A percentile compares a stretch with the other conserved stretches of the same genome.
Evolutionary conservation across 2,329 filamentous ascomycete species (phyloP).

Genomic region (Fusarium ambrosium): DNA sequence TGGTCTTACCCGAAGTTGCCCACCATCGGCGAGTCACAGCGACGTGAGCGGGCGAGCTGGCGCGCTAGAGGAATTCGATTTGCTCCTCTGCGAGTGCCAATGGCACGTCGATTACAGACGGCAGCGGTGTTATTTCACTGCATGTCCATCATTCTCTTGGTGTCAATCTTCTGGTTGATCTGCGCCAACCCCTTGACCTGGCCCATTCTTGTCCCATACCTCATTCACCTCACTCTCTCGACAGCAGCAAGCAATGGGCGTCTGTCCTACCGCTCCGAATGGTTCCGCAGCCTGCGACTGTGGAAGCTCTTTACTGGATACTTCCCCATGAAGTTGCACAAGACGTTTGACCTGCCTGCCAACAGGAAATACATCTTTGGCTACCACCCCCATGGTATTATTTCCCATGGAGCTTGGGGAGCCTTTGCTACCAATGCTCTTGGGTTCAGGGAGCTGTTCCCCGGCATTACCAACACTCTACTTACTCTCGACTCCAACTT

Average conservation of each 20-base stretch:
- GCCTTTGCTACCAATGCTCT: conserved; percentile 92
- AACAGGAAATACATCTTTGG: conserved; percentile 96
- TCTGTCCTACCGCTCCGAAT: conserved; percentile 79
- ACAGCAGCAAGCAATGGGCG: conserved; percentile 81
- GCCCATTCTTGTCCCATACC: conserved; percentile 82
- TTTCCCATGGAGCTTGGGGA: conserved; percentile 94
- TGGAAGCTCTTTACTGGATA: conserved; percentile 95
- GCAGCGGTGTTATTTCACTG: conserved; percentile 82
- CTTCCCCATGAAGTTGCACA: conserved; percentile 90
- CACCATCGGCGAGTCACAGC: conserved; percentile 26
- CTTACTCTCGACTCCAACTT: conserved; percentile 98
- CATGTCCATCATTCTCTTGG: conserved; percentile 75
- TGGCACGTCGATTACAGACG: conserved; percentile 81
- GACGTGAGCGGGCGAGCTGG: conserved; percentile 51
- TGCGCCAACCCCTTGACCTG: conserved; percentile 93
- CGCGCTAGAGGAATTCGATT: conserved; percentile 76
- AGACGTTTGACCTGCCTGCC: conserved; percentile 82
- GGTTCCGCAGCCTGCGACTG: conserved; percentile 78
- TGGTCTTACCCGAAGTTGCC: conserved; percentile 48
- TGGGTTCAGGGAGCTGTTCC: conserved; percentile 88
- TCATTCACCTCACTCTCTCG: conserved; percentile 86
- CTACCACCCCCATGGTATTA: conserved; percentile 98
- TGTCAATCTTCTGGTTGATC: conserved; percentile 89
- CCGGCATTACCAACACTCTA: conserved; percentile 93
- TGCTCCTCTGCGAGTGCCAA: conserved; percentile 82